Evolutionary conservation across 352 stramenopile genomes (phyloP).

Genomic region (Phytophthora vignae): DNA sequence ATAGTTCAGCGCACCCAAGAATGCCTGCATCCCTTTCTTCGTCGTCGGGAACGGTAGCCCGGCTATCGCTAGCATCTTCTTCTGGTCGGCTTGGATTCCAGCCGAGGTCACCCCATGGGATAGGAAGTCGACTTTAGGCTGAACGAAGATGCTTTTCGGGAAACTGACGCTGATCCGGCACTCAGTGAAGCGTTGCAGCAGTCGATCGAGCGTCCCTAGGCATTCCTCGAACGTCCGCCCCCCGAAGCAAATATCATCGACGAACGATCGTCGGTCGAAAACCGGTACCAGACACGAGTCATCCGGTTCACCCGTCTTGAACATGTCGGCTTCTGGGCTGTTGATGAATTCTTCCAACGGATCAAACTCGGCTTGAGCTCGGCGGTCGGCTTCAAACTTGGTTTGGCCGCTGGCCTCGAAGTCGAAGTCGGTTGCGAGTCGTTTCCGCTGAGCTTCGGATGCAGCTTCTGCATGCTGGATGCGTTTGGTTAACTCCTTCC

Average conservation of each 20-base stretch:
- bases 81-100: neutral
- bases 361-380: no score
- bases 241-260: no score
- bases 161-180: neutral
- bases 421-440: no score
- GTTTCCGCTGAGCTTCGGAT: no score
- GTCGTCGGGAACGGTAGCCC: neutral
- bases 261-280: no score
- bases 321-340: neutral
- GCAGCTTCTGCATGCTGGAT: no score
- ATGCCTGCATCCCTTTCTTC: neutral
- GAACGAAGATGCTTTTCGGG: neutral
- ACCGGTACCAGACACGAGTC: no score
- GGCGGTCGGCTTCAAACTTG: no score
- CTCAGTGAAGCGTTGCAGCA: constrained; percentile 1
- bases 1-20: neutral
- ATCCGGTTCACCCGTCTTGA: no score
- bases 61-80: neutral
- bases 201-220: neutral
- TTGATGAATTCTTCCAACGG: neutral
- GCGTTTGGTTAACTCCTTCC: no score
- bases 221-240: constrained; percentile 3
- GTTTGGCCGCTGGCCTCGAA: no score
- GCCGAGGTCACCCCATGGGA: no score
- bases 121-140: neutral